Conservation (phyloP, 1,284 basidiomycete genomes). For the Rhodotorula sp. region DNA sequence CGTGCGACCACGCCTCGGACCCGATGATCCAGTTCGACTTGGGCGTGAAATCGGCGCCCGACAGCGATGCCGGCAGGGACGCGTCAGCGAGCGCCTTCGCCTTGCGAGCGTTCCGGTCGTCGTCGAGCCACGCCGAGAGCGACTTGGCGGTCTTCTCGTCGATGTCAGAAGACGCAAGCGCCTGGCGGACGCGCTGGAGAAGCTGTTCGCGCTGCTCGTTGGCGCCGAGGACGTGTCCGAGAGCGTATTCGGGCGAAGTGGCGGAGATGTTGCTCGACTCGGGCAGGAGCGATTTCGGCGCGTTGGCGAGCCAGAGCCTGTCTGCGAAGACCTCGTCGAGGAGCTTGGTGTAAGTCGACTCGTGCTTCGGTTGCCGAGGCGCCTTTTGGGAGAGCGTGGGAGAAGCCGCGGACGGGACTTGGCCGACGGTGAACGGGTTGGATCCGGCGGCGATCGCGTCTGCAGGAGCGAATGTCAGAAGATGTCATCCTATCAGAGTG, state of each 20-base stretch:
- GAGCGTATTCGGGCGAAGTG: constrained; percentile 87
- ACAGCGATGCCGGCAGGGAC: constrained; percentile 51
- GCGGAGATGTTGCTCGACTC: constrained; percentile 53
- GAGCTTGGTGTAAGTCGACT: constrained; percentile 86
- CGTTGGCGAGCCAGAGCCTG: constrained; percentile 83
- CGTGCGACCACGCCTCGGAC: constrained; percentile 96
- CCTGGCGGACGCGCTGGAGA: constrained; percentile 42
- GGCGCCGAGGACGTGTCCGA: constrained; percentile 83
- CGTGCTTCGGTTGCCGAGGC: constrained; percentile 74
- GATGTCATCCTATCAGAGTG: no score
- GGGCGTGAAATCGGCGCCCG: constrained; percentile 62
- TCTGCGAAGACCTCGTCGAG: constrained; percentile 76
- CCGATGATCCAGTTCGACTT: constrained; percentile 92
- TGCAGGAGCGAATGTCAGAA: constrained; percentile 4
- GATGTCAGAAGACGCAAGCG: constrained; percentile 44
- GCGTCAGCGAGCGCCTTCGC: constrained; percentile 36
- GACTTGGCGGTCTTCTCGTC: constrained; percentile 52
- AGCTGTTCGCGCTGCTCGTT: constrained; percentile 62
- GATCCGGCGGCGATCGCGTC: constrained; percentile 49
- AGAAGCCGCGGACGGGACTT: constrained; percentile 46
- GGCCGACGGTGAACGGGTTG: constrained; percentile 40
- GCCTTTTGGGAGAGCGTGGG: constrained; percentile 47
- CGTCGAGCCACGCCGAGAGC: constrained; percentile 61
- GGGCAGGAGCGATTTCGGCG: constrained; percentile 62
- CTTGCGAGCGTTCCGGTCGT: constrained; percentile 52